Conservation (phyloP, 2,329 filamentous ascomycete species). For the Coniochaeta ligniaria region DNA sequence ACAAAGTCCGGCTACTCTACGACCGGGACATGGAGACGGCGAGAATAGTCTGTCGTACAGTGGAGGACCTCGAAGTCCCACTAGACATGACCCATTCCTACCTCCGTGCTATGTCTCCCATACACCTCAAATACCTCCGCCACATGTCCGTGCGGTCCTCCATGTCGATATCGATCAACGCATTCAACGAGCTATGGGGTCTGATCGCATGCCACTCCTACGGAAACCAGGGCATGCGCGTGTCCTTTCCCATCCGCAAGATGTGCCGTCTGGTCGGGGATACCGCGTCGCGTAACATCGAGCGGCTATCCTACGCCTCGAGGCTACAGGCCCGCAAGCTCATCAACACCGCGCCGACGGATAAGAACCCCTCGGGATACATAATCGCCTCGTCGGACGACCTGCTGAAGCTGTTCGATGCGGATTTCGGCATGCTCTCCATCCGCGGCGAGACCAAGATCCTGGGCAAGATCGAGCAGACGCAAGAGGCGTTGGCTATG, state of each 20-base stretch:
- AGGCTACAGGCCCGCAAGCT: slow-evolving; percentile 79
- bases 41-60: slow-evolving; percentile 70
- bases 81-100: slow-evolving; percentile 81
- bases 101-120: slow-evolving; percentile 82
- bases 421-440: slow-evolving; percentile 78
- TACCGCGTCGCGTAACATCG: slow-evolving; percentile 79
- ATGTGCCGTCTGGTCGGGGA: slow-evolving; percentile 87
- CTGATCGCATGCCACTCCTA: slow-evolving; percentile 83
- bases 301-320: slow-evolving; percentile 78
- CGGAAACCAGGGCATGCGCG: slow-evolving; percentile 71
- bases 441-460: slow-evolving; percentile 88
- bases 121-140: slow-evolving; percentile 77
- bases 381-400: slow-evolving; percentile 88
- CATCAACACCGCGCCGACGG: slow-evolving; percentile 76
- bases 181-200: slow-evolving; percentile 80
- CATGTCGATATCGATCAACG: slow-evolving; percentile 91
- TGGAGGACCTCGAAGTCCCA: slow-evolving; percentile 65
- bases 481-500: slow-evolving; percentile 77
- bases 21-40: slow-evolving; percentile 76
- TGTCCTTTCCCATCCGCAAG: slow-evolving; percentile 84
- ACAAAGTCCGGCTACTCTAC: slow-evolving; percentile 82
- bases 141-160: slow-evolving; percentile 92
- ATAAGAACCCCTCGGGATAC: slow-evolving; percentile 79
- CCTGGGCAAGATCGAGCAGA: slow-evolving; percentile 64
- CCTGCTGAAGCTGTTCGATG: slow-evolving; percentile 74